Percentiles rank a stretch among this genome's conserved stretches.
Evolutionary conservation across 208 protist genomes (phyloP).

Genomic region (Novymonas esmeraldas): DNA sequence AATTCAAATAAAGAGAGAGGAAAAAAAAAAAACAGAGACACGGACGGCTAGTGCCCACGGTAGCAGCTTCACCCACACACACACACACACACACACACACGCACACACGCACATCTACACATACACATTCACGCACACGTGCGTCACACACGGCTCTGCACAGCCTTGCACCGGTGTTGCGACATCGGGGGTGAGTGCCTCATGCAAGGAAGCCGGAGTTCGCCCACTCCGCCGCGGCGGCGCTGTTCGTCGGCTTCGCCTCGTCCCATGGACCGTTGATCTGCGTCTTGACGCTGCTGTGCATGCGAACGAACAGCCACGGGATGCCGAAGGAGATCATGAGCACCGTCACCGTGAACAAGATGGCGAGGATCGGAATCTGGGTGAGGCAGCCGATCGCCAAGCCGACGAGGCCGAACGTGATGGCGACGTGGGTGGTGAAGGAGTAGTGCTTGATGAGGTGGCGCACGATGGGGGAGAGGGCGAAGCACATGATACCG

Average conservation of each 20-base stretch:
- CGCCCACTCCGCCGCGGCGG: constrained; percentile 90
- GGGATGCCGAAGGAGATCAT: constrained; percentile 79
- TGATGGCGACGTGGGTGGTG: constrained; percentile 69
- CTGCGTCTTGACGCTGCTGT: constrained; percentile 83
- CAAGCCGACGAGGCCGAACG: constrained; percentile 62
- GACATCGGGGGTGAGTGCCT: background rate
- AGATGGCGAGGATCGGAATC: constrained; percentile 58
- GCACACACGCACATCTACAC: background rate
- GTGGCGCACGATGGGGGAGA: constrained; percentile 82
- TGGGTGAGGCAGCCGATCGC: constrained; percentile 55
- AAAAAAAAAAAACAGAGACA: background rate
- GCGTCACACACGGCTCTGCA: background rate
- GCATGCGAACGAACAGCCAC: constrained; percentile 76
- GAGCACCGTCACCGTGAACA: constrained; percentile 56
- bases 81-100: background rate
- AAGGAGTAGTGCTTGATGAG: constrained; percentile 59
- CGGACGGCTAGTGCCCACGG: too few relatives aligned
- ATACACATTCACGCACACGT: background rate
- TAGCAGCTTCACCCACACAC: background rate
- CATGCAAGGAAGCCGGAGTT: constrained; percentile 79
- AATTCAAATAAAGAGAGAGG: too few relatives aligned
- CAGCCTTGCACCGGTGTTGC: too few relatives aligned
- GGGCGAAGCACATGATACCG: constrained; percentile 82
- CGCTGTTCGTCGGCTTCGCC: constrained; percentile 91
- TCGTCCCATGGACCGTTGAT: constrained; percentile 94